Evolutionary conservation across 805 yeast species (phyloP).

Genomic region (Metschnikowia gelsemii): DNA sequence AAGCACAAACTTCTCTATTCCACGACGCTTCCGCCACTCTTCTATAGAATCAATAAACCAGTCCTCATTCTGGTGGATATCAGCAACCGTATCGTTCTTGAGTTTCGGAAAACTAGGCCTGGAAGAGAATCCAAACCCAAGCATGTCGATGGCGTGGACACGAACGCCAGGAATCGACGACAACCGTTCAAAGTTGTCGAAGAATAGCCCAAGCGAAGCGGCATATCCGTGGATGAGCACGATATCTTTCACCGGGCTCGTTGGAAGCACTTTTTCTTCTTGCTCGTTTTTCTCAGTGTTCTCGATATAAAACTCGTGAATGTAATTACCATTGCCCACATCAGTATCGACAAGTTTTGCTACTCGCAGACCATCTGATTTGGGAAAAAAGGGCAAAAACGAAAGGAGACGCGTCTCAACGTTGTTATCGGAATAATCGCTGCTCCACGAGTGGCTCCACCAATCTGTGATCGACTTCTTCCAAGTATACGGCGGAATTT

Average conservation of each 20-base stretch:
- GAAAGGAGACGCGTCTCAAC: conserved; percentile 49
- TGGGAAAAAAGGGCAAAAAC: conserved; percentile 58
- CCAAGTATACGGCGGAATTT: conserved; percentile 19
- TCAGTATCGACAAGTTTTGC: conserved; percentile 54
- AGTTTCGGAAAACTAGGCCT: conserved; percentile 48
- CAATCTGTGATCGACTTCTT: conserved; percentile 18
- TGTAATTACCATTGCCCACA: conserved; percentile 53
- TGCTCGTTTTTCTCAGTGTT: conserved; percentile 43
- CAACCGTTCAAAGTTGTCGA: conserved; percentile 59
- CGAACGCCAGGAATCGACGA: conserved; percentile 51
- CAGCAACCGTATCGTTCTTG: conserved; percentile 31
- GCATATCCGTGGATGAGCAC: conserved; percentile 92
- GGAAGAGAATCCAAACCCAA: conserved; percentile 71
- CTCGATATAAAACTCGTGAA: conserved; percentile 74
- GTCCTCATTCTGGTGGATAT: conserved; percentile 37
- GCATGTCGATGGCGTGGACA: conserved; percentile 67
- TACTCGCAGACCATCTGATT: conserved; percentile 46
- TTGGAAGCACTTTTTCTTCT: conserved; percentile 8
- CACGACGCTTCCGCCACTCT: conserved; percentile 41
- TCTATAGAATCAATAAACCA: conserved; percentile 46
- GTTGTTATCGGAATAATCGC: conserved; percentile 24
- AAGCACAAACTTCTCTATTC: conserved; percentile 34
- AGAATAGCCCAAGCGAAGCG: conserved; percentile 81
- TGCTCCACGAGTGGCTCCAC: conserved; percentile 17
- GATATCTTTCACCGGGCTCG: conserved; percentile 45